phyloP scores from a whole-genome alignment of 169 alveolate genomes.

The Cytauxzoon felis region DNA sequence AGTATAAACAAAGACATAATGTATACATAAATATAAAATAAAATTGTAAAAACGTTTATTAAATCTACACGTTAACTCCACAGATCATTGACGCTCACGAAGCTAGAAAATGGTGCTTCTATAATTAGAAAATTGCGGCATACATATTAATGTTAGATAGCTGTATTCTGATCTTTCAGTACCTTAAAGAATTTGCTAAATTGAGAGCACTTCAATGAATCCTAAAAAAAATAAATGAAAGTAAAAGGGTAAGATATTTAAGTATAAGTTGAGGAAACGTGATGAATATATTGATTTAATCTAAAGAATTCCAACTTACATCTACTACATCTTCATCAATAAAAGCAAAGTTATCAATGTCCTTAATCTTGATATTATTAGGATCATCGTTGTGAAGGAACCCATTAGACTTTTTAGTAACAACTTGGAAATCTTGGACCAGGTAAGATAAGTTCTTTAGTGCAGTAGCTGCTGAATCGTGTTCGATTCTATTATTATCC shows the following conservation, averaged over 20 bases:
- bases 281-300: too few species aligned
- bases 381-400: constrained; percentile 22
- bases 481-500: neutral
- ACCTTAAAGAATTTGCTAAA: constrained; percentile 58
- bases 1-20: too few species aligned
- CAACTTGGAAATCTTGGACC: constrained; percentile 36
- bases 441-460: constrained; percentile 23
- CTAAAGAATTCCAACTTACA: too few species aligned
- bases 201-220: constrained; percentile 48
- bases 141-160: too few species aligned
- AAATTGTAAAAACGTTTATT: too few species aligned
- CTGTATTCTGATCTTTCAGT: constrained; percentile 21
- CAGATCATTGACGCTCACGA: too few species aligned
- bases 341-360: constrained; percentile 53
- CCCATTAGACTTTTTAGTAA: neutral
- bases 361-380: constrained; percentile 22
- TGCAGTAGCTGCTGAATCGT: constrained; percentile 12
- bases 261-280: too few species aligned
- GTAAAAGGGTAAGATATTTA: too few species aligned
- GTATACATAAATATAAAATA: too few species aligned
- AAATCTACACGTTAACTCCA: too few species aligned
- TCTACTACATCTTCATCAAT: constrained; percentile 46
- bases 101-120: too few species aligned
- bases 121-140: too few species aligned
- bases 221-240: neutral